Evolutionary conservation across 192 early-diverging fungal genomes (phyloP).

Genomic region (Entophlyctis luteolus): DNA sequence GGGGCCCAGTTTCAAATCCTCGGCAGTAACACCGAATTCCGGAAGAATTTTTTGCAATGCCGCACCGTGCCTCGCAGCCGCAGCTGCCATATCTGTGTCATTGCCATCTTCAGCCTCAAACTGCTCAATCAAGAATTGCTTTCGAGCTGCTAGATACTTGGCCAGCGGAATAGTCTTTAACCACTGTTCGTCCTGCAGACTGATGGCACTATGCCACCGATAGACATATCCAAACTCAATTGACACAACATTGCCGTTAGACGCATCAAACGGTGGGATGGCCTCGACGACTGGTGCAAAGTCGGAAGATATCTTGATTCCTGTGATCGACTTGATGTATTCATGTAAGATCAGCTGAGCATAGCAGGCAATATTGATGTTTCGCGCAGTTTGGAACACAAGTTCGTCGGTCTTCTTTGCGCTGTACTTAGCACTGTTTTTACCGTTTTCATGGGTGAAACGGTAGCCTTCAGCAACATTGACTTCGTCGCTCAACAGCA

Average conservation of each 20-base stretch:
- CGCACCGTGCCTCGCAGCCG: background rate
- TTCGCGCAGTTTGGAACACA: conserved; percentile 49
- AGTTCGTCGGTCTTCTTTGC: conserved; percentile 38
- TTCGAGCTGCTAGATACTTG: background rate
- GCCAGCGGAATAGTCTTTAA: conserved; percentile 6
- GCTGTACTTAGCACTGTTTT: conserved; percentile 1
- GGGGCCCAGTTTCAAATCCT: conserved; percentile 3
- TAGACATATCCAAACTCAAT: conserved; percentile 46
- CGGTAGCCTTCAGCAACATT: conserved; percentile 32
- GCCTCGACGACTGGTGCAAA: conserved; percentile 24
- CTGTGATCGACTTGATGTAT: conserved; percentile 47
- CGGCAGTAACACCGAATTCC: background rate
- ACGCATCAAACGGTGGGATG: conserved; percentile 25
- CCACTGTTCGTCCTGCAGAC: conserved; percentile 37
- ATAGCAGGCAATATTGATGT: conserved; percentile 46
- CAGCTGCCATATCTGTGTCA: conserved; percentile 24
- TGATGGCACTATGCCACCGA: conserved; percentile 47
- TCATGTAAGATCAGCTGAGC: conserved; percentile 41
- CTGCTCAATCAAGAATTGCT: background rate
- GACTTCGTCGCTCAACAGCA: conserved; percentile 29
- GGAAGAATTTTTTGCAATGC: background rate
- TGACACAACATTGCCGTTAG: conserved; percentile 40
- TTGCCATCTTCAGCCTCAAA: background rate
- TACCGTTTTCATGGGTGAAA: conserved; percentile 28
- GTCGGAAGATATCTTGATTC: conserved; percentile 27